These are phyloP conservation scores for Aureobasidium sp. DNA, from an alignment of 2,329 filamentous ascomycete genomes.

Conservation along the genomic window DNA sequence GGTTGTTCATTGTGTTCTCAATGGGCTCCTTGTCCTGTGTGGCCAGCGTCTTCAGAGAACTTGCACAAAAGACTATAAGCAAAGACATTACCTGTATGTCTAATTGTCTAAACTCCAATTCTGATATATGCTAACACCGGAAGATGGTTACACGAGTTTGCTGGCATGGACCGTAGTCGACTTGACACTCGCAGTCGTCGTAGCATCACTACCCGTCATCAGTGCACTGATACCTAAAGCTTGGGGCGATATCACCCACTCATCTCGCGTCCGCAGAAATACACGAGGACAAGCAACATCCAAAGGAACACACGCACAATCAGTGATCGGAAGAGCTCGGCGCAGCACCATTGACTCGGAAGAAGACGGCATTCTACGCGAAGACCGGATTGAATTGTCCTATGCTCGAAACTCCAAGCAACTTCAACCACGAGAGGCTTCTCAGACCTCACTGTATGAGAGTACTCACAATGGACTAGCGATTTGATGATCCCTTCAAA, in stretches of 20 bases:
- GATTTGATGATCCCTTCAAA: too few species aligned
- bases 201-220: slow-evolving; percentile 9
- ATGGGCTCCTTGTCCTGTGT: slow-evolving; percentile 2
- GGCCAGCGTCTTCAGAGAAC: neutral
- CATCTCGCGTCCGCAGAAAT: neutral
- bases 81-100: slow-evolving; percentile 3
- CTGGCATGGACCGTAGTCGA: slow-evolving; percentile 11
- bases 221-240: slow-evolving; percentile 3
- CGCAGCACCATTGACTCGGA: slow-evolving; percentile 1
- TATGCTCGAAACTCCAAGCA: neutral
- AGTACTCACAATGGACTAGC: too few species aligned
- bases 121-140: neutral
- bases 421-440: neutral
- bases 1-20: slow-evolving; percentile 2
- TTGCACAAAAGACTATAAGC: slow-evolving; percentile 8
- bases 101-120: too few species aligned
- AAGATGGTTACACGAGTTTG: slow-evolving; percentile 3
- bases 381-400: neutral
- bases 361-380: slow-evolving; percentile 1
- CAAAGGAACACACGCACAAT: neutral
- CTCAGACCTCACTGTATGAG: neutral
- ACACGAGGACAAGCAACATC: neutral
- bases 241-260: neutral
- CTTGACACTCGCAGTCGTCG: slow-evolving; percentile 3
- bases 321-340: neutral